Evolutionary conservation across 176 grass and related monocot species (phyloP), one percentile per base, ranked within the genome.

Genomic region (Canna indica): DNA sequence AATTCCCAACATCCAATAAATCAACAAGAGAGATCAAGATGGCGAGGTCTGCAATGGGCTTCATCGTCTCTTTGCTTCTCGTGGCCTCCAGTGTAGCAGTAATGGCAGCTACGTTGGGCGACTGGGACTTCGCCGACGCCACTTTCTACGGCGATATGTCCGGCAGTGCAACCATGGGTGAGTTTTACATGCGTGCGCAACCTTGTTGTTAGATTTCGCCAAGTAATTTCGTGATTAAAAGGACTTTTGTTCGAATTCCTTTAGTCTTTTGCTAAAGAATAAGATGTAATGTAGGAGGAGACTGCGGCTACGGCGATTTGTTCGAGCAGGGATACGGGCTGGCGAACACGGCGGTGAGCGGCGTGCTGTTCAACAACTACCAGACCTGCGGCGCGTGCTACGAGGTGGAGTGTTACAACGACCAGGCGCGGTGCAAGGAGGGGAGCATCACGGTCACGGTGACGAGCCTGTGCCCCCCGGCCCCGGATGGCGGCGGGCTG

Each of bases 81-180:
- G 5, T 66, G 63, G 63, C 63, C 34, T 5, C 41, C 63, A 17
- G 58, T 31, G 61, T 38, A 4, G 41, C 41, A 44, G 41, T 11
- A 44, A 11, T 11, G 7, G 41, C 41, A 44, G 35, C 4, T 14
- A 18, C 33, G 2, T 5, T 8, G 1, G 63, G 63, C 31, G 34
- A 22, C 64, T 84, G 82, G 82, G 64, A 84, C 38, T 34, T 62
- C 3, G 82, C 70, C 61, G 64, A 52, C 32, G 76, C 82, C 13
- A 84, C 82, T 7, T 84, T 79, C 70, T 84, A 84, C 39, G 82
- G 82, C n/a, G 82, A 84, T 54, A 79, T 79, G 54, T 22, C 69
- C 14, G 76, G 64, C 1, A 57, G 2, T 7, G 71, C 62, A 25
- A 79, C 82, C n/a, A 79, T 84, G 82, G 50, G 76, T 68, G 33